Conservation (phyloP, 805 yeast species). For the Gaillardinia entomophila region DNA sequence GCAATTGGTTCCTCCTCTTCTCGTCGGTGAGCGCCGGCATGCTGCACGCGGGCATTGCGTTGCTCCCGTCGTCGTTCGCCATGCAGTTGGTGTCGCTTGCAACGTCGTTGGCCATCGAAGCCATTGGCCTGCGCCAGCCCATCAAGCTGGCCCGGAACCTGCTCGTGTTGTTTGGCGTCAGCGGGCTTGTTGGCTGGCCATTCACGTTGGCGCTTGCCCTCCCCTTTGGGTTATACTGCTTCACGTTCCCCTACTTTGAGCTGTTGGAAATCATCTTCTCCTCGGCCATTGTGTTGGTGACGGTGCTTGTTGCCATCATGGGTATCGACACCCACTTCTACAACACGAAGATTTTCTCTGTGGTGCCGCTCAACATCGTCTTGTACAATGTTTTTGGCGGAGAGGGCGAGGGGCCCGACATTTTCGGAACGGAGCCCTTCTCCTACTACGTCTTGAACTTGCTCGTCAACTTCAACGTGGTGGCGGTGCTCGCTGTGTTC, state of each 20-base stretch:
- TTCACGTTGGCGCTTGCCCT: constrained; percentile 61
- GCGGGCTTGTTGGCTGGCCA: constrained; percentile 90
- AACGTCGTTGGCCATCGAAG: constrained; percentile 28
- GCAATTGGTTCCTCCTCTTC: constrained; percentile 59
- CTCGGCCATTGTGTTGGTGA: constrained; percentile 9
- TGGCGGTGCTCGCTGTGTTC: constrained; percentile 36
- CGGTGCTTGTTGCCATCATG: constrained; percentile 19
- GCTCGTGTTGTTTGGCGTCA: constrained; percentile 46
- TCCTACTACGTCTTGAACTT: constrained; percentile 66
- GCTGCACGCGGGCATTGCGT: constrained; percentile 83
- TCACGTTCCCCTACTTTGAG: constrained; percentile 6
- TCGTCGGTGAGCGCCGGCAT: constrained; percentile 69
- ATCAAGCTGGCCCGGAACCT: constrained; percentile 13
- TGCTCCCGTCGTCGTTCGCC: constrained; percentile 78
- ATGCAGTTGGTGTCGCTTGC: constrained; percentile 43
- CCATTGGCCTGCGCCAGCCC: constrained; percentile 9
- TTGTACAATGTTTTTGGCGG: constrained; percentile 71
- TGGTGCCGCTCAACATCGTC: constrained; percentile 80
- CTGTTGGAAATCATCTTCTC: constrained; percentile 8
- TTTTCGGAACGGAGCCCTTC: constrained; percentile 83
- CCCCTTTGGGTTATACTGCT: constrained; percentile 47
- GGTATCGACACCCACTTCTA: constrained; percentile 60
- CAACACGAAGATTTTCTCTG: constrained; percentile 36
- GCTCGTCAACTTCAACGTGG: constrained; percentile 64
- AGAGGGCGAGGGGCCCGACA: constrained; percentile 77